These are phyloP conservation scores for Apiospora sp. DNA, from an alignment of 2,329 filamentous ascomycete genomes.

Conservation along the genomic window DNA sequence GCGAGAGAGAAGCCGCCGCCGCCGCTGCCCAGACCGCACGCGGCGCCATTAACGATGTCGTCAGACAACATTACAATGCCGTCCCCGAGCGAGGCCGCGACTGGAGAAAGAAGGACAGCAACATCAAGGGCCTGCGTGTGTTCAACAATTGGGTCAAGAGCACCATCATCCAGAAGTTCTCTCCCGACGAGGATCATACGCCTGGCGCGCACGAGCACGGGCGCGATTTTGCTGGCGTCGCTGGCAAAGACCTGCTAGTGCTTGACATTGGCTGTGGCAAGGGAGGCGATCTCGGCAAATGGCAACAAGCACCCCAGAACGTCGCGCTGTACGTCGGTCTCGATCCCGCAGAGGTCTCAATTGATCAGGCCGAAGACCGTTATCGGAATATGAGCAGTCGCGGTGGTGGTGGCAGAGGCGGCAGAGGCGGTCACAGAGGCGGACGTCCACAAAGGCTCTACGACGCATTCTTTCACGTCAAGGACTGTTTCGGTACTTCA, in stretches of 20 bases:
- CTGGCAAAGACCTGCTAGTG: conserved; percentile 74
- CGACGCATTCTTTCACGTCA: conserved; percentile 85
- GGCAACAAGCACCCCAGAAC: conserved; percentile 90
- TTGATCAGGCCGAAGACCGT: conserved; percentile 87
- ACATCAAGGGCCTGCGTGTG: conserved; percentile 91
- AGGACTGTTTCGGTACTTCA: conserved; percentile 90
- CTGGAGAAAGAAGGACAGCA: conserved; percentile 92
- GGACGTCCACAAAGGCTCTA: conserved; percentile 69
- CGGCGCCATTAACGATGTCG: conserved; percentile 77
- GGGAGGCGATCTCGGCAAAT: conserved; percentile 93
- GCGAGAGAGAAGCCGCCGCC: conserved; percentile 48
- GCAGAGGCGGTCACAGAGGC: conserved; percentile 55
- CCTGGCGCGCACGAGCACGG: conserved; percentile 65
- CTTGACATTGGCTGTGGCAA: conserved; percentile 97
- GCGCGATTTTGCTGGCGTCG: conserved; percentile 47
- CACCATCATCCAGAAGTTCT: conserved; percentile 96
- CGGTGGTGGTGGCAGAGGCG: conserved; percentile 59
- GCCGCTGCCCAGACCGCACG: conserved; percentile 45
- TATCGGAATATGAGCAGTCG: conserved; percentile 76
- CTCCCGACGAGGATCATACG: conserved; percentile 77
- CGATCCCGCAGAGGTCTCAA: conserved; percentile 91
- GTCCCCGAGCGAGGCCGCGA: conserved; percentile 93
- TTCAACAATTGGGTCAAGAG: conserved; percentile 99
- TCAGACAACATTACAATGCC: conserved; percentile 93
- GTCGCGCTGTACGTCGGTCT: conserved; percentile 95